Evolutionary conservation across 305 asterid genomes (phyloP).

Genomic region (Withania somnifera): DNA sequence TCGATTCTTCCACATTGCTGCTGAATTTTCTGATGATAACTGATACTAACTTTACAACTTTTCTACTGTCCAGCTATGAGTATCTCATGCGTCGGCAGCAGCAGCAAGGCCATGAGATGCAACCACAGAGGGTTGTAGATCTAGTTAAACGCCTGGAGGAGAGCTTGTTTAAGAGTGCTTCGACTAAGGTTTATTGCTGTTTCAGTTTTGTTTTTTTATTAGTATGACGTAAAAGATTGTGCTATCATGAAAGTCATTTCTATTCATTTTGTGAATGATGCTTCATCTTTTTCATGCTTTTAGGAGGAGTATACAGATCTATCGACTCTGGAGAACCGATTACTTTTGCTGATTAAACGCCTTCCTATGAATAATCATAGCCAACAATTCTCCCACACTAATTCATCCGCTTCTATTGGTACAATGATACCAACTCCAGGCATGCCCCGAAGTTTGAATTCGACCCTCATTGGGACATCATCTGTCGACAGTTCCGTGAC

Average conservation of each 20-base stretch:
- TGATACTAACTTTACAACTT: slow-evolving; percentile 14
- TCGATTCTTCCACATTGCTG: background rate
- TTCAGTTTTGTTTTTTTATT: slow-evolving; percentile 1
- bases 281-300: slow-evolving; percentile 9
- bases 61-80: slow-evolving; percentile 49
- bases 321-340: slow-evolving; percentile 65
- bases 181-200: slow-evolving; percentile 46
- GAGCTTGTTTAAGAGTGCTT: slow-evolving; percentile 59
- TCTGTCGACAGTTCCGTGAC: slow-evolving; percentile 47
- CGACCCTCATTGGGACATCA: slow-evolving; percentile 39
- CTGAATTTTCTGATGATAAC: background rate
- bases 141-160: slow-evolving; percentile 83
- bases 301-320: slow-evolving; percentile 84
- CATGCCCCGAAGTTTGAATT: slow-evolving; percentile 58
- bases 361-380: slow-evolving; percentile 45
- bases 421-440: slow-evolving; percentile 99
- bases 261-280: background rate
- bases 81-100: slow-evolving; percentile 46
- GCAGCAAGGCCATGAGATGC: slow-evolving; percentile 49
- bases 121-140: slow-evolving; percentile 30
- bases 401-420: slow-evolving; percentile 53
- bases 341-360: slow-evolving; percentile 47
- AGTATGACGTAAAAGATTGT: background rate
- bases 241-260: background rate
- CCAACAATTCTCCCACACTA: slow-evolving; percentile 57